A percentile compares a stretch with the other conserved stretches of the same genome.
Conservation (phyloP, 2,329 filamentous ascomycete species). For the Penicillium capsulatum region DNA sequence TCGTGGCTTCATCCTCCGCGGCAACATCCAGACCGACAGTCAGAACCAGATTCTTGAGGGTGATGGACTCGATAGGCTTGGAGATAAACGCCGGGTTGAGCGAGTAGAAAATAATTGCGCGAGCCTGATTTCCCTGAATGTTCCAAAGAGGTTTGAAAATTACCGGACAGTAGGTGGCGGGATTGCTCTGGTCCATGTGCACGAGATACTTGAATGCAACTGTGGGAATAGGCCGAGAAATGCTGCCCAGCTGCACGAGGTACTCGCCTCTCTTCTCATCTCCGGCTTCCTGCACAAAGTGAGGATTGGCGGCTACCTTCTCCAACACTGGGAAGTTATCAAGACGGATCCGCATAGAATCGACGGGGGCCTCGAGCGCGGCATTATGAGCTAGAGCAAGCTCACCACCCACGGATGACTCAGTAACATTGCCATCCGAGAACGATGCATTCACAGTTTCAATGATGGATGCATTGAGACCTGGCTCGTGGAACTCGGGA, state of each 20-base stretch:
- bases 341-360: conserved; percentile 66
- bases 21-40: conserved; percentile 48
- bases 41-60: conserved; percentile 73
- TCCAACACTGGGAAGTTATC: conserved; percentile 87
- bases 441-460: conserved; percentile 87
- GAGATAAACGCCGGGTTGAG: conserved; percentile 67
- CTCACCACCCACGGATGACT: conserved; percentile 75
- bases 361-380: conserved; percentile 32
- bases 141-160: conserved; percentile 76
- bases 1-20: conserved; percentile 44
- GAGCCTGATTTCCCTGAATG: conserved; percentile 77
- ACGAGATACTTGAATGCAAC: conserved; percentile 92
- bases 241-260: conserved; percentile 65
- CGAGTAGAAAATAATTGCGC: conserved; percentile 76
- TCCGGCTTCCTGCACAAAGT: conserved; percentile 68
- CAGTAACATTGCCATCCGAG: conserved; percentile 66
- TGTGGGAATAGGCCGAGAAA: conserved; percentile 60
- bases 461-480: conserved; percentile 82
- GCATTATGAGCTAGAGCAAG: conserved; percentile 79
- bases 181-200: conserved; percentile 60
- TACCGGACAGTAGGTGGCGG: conserved; percentile 64
- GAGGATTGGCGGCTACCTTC: conserved; percentile 87
- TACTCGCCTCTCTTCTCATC: conserved; percentile 70
- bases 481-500: conserved; percentile 72
- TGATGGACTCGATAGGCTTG: conserved; percentile 47